Percentiles rank a stretch among this genome's conserved stretches.
phyloP scores from a whole-genome alignment of 2,329 filamentous ascomycete genomes.

The Sporothrix inflata region DNA sequence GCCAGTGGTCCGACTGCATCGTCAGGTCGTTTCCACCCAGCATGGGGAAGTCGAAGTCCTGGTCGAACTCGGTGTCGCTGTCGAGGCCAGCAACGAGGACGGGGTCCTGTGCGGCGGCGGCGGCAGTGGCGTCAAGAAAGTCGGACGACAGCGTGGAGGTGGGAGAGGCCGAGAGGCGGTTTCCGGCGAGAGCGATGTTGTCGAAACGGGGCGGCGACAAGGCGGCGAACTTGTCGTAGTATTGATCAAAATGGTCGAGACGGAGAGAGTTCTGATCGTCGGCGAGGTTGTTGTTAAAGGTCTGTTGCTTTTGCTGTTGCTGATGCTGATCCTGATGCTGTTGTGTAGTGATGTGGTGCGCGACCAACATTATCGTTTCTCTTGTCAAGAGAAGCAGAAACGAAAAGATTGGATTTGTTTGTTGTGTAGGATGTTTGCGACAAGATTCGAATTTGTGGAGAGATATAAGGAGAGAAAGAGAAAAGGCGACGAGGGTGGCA shows the following conservation, averaged over 20 bases:
- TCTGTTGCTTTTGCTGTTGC: slow-evolving; percentile 36
- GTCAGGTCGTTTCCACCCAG: slow-evolving; percentile 37
- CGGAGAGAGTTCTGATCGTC: background rate
- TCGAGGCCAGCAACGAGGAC: slow-evolving; percentile 38
- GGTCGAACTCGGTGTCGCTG: slow-evolving; percentile 32
- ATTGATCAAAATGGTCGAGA: background rate
- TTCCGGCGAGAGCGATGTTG: slow-evolving; percentile 33
- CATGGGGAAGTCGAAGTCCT: slow-evolving; percentile 31
- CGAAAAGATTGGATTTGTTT: background rate
- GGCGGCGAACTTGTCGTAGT: slow-evolving; percentile 30
- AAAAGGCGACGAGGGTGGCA: slow-evolving; percentile 20
- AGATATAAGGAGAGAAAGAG: background rate
- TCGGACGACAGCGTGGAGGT: slow-evolving; percentile 37
- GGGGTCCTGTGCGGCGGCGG: slow-evolving; percentile 34
- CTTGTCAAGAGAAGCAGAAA: background rate
- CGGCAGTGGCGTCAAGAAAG: slow-evolving; percentile 42
- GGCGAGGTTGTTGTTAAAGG: background rate
- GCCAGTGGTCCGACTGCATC: slow-evolving; percentile 49
- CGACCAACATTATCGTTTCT: slow-evolving; percentile 34
- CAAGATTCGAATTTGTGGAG: slow-evolving; percentile 14
- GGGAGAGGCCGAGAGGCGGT: slow-evolving; percentile 40
- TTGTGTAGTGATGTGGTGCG: slow-evolving; percentile 25
- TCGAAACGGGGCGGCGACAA: slow-evolving; percentile 30
- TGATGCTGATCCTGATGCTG: slow-evolving; percentile 36
- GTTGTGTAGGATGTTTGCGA: slow-evolving; percentile 1